Evolutionary conservation across 306 rosid species (phyloP), one percentile per base, ranked within the genome.

Genomic region (Cucurbita pepo): DNA sequence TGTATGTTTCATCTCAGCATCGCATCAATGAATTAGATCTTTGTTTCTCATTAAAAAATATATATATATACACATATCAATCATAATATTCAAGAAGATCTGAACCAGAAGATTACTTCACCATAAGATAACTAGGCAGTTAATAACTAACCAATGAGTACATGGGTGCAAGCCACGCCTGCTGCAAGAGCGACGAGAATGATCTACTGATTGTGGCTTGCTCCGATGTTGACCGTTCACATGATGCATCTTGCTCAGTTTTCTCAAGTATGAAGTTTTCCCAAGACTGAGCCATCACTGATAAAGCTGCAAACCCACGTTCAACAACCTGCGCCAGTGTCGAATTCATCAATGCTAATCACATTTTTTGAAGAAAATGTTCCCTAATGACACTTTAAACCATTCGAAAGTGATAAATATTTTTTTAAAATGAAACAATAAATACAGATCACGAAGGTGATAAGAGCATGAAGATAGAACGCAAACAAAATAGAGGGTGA

Each of bases 271-370:
- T 71, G 43, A 83, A 85, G 70, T 43, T 80, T 62, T 86, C 95
- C 97, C 97, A 92, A 72, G 84, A 85, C 79, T 76, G 87, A 77
- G 86, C 89, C 85, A 92, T 87, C 79, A 81, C 84, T 63, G 95
- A 93, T 78, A 89, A 80, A 66, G 97, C 81, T 55, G 89, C 81
- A 66, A 89, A 83, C 77, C 90, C 97, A 67, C 62, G 86, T 81
- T 83, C 96, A 76, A 92, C 90, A 75, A 89, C 90, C 97, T 63
- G 72, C 56, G 75, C 47, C 1, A 72, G 37, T 45, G 50, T 36
- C 72, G 54, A 14, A 53, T 64, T 62, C 38, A 82, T 72, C 74
- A 69, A 18, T 22, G 25, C 73, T 2, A 44, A 43, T 19, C 54
- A 64, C 55, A 43, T 43, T 72, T 56, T 55, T 82, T 71, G 64